Evolutionary conservation across 306 rosid species (phyloP), one percentile per base, ranked within the genome.

Genomic region (Erythrophleum fordii): DNA sequence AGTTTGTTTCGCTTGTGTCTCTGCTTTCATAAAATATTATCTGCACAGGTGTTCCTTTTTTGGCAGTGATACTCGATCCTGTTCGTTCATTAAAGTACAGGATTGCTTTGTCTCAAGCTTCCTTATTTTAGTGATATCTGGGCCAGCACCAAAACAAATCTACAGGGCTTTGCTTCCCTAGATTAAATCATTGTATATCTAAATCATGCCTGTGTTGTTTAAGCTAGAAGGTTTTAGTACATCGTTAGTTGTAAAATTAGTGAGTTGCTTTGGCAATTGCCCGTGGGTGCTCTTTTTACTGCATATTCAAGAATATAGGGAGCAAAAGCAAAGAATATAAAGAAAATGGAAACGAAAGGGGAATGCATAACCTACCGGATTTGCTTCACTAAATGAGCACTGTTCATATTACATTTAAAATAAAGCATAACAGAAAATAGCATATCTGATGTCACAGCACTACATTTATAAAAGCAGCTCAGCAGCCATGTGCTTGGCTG

Each of bases 1-100:
- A 96, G 80, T 96, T 93, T 65, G 99, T 96, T 71, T 96, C 99
- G 42, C 97, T 96, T 2, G 98, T 96, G 37, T 95, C 99, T 42
- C 92, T 95, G 72, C 88, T 95, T 72, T 93, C 99, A 0, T 95
- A 83, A 86, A 58, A 69, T 60, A 49, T 59, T n/a, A n/a, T n/a
- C n/a, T n/a, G n/a, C n/a, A n/a, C n/a, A n/a, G n/a, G n/a, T n/a
- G n/a, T n/a, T n/a, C 73, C 41, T 76, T 81, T 44, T 53, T 5
- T 55, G 65, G 69, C 25, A 69, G 62, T 66, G 77, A 58, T 49
- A 61, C 17, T 73, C 26, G 31, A 56, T 69, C 48, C 4, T 70
- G 77, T 59, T 46, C 65, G 76, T 69, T 14, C 46, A 49, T 71
- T 62, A 0, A 45, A 71, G 66, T 52, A 60, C 64, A 71, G 49